Evolutionary conservation across 805 yeast genomes (phyloP).

Genomic region (Isabelozyma pseudorhagii): DNA sequence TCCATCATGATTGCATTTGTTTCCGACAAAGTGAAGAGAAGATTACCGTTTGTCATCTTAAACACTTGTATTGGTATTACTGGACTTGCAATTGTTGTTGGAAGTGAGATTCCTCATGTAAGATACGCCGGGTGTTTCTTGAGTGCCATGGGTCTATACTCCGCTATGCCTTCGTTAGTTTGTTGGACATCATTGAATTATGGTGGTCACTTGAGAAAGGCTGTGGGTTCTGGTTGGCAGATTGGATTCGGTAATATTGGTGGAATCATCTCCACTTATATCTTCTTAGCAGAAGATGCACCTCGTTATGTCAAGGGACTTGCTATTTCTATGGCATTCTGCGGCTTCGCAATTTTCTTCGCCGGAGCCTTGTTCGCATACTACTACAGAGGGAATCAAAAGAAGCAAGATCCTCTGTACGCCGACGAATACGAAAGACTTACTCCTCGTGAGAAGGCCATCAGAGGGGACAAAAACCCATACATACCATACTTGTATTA

Average conservation of each 20-base stretch:
- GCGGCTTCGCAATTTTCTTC: slow-evolving; percentile 37
- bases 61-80: slow-evolving; percentile 42
- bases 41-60: slow-evolving; percentile 46
- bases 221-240: slow-evolving; percentile 57
- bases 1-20: slow-evolving; percentile 58
- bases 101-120: slow-evolving; percentile 32
- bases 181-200: slow-evolving; percentile 66
- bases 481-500: slow-evolving; percentile 32
- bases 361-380: slow-evolving; percentile 29
- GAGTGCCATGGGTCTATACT: slow-evolving; percentile 54
- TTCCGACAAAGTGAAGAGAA: slow-evolving; percentile 52
- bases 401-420: slow-evolving; percentile 24
- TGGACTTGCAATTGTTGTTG: slow-evolving; percentile 58
- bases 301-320: slow-evolving; percentile 60
- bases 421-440: slow-evolving; percentile 20
- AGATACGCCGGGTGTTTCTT: slow-evolving; percentile 67
- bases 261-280: slow-evolving; percentile 61
- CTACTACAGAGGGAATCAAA: slow-evolving; percentile 18
- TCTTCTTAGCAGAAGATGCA: slow-evolving; percentile 52
- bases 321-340: slow-evolving; percentile 47
- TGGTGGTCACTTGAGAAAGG: slow-evolving; percentile 60
- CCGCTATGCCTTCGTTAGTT: slow-evolving; percentile 65
- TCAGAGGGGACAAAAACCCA: slow-evolving; percentile 38
- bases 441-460: slow-evolving; percentile 25
- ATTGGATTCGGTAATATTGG: slow-evolving; percentile 75